Evolutionary conservation across 164 flowering plant species (phyloP).

Genomic region (Macadamia integrifolia): DNA sequence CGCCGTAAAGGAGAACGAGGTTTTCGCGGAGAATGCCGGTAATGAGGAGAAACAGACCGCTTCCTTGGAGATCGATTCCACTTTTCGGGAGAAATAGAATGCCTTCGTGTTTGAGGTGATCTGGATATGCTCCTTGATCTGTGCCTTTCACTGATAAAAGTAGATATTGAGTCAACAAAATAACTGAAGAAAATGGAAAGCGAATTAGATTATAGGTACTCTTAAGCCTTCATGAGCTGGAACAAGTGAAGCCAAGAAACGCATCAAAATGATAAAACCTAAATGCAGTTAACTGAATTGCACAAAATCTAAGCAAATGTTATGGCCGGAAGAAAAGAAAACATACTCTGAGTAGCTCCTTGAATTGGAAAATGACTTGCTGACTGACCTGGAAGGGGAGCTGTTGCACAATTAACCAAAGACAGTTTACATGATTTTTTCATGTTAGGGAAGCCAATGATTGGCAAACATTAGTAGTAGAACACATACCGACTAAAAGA

Average conservation of each 20-base stretch:
- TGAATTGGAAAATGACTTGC: slow-evolving; percentile 55
- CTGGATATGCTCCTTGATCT: slow-evolving; percentile 61
- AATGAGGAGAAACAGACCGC: slow-evolving; percentile 53
- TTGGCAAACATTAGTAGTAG: neutral
- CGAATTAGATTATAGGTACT: too few relatives aligned
- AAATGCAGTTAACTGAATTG: neutral
- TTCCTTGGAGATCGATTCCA: slow-evolving; percentile 33
- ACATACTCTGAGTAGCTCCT: slow-evolving; percentile 56
- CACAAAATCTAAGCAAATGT: slow-evolving; percentile 1
- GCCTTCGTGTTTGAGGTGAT: slow-evolving; percentile 47
- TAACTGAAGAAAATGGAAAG: neutral
- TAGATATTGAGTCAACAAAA: slow-evolving; percentile 1
- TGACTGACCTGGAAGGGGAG: slow-evolving; percentile 36
- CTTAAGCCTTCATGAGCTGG: too few relatives aligned
- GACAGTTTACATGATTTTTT: neutral
- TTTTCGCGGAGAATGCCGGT: slow-evolving; percentile 37
- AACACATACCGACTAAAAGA: slow-evolving; percentile 35
- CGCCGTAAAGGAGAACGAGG: slow-evolving; percentile 41
- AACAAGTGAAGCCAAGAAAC: too few relatives aligned
- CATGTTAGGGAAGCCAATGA: too few relatives aligned
- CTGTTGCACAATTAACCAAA: slow-evolving; percentile 26
- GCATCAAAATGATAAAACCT: too few relatives aligned
- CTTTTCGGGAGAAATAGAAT: slow-evolving; percentile 47
- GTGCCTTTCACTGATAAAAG: slow-evolving; percentile 30
- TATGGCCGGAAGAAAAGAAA: neutral